Conservation (phyloP, 2,329 filamentous ascomycete species). For the Fulvia fulva region DNA sequence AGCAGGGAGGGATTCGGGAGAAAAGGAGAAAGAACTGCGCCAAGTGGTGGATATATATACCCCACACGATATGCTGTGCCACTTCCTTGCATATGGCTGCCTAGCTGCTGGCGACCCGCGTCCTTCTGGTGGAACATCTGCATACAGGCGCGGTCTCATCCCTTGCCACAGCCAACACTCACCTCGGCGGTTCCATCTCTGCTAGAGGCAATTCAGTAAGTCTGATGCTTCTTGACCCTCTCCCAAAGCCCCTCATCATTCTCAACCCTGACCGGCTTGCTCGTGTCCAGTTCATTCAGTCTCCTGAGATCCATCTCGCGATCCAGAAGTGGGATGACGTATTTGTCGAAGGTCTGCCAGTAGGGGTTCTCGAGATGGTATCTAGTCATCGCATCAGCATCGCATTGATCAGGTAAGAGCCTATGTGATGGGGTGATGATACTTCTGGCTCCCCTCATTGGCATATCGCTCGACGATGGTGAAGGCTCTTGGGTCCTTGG, state of each 20-base stretch:
- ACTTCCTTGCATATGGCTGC: background rate
- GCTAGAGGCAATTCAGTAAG: constrained; percentile 14
- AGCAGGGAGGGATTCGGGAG: background rate
- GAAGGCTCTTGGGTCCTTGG: constrained; percentile 64
- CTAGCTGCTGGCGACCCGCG: background rate
- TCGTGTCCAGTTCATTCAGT: constrained; percentile 63
- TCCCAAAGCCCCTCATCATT: constrained; percentile 32
- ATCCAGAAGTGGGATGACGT: constrained; percentile 65
- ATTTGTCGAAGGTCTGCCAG: constrained; percentile 73
- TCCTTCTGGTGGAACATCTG: background rate
- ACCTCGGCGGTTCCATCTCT: no score
- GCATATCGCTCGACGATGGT: constrained; percentile 72
- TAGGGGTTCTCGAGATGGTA: constrained; percentile 60
- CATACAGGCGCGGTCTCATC: background rate
- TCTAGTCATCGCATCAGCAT: constrained; percentile 19
- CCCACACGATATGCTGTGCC: background rate
- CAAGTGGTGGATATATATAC: background rate
- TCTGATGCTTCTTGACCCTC: constrained; percentile 35
- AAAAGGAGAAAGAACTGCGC: background rate
- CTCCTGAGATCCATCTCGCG: constrained; percentile 66
- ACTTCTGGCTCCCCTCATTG: constrained; percentile 54
- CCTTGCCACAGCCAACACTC: no score
- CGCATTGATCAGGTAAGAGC: background rate
- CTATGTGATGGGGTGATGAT: constrained; percentile 30
- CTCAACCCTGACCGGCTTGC: constrained; percentile 37